Conservation (phyloP, 805 yeast genomes). For the Ogataea parapolymorpha region DNA sequence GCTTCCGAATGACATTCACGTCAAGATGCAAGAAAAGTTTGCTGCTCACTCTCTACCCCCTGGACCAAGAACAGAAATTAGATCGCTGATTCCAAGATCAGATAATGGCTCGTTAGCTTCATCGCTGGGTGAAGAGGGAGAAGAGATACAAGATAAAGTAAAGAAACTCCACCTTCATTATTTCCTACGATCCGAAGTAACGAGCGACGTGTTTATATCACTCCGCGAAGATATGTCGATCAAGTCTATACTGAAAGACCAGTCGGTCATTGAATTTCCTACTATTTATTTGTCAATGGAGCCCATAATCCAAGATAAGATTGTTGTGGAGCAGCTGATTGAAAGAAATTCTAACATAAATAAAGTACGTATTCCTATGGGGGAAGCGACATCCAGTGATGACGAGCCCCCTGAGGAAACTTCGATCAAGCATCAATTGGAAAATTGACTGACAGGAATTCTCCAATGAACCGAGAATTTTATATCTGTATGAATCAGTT, state of each 20-base stretch:
- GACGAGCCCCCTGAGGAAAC: slow-evolving; percentile 28
- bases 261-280: slow-evolving; percentile 74
- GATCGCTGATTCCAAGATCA: no score
- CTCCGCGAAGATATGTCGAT: slow-evolving; percentile 37
- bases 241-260: slow-evolving; percentile 49
- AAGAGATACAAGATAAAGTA: no score
- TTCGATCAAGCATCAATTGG: slow-evolving; percentile 8
- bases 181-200: slow-evolving; percentile 3
- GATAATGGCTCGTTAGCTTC: no score
- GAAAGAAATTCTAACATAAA: no score
- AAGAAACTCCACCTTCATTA: background rate
- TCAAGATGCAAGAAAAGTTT: no score
- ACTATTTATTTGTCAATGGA: slow-evolving; percentile 48
- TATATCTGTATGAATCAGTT: no score
- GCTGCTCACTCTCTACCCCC: no score
- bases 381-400: slow-evolving; percentile 3
- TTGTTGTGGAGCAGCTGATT: background rate
- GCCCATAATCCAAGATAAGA: slow-evolving; percentile 25
- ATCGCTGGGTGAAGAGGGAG: no score
- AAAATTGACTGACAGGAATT: background rate
- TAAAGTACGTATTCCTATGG: background rate
- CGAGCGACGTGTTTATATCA: slow-evolving; percentile 33
- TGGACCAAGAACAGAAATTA: no score
- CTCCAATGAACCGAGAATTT: no score
- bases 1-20: no score